Percentiles rank a stretch among this genome's conserved stretches.
Conservation (phyloP, 2,329 filamentous ascomycete genomes). For the Aaosphaeria arxii region DNA sequence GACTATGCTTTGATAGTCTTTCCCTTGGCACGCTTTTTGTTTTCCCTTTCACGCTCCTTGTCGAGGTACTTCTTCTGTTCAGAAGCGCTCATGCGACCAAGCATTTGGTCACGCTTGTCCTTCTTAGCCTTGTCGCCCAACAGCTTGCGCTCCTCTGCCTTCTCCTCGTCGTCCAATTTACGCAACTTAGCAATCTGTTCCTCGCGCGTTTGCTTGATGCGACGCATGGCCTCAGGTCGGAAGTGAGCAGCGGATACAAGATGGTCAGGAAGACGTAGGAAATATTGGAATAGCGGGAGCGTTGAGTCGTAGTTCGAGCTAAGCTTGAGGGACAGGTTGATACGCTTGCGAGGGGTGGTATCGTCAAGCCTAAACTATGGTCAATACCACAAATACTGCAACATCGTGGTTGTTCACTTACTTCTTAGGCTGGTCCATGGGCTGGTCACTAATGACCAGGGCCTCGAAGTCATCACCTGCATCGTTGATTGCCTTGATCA, state of each 20-base stretch:
- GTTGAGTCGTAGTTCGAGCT: conserved; percentile 58
- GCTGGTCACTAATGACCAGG: conserved; percentile 85
- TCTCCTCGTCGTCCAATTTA: conserved; percentile 71
- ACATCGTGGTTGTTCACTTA: conserved; percentile 45
- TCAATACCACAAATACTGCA: too few relatives aligned
- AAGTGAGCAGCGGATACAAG: conserved; percentile 78
- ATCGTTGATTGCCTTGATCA: conserved; percentile 73
- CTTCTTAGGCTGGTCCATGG: conserved; percentile 80
- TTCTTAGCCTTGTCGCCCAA: conserved; percentile 65
- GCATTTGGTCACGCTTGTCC: conserved; percentile 70
- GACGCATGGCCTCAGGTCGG: conserved; percentile 81
- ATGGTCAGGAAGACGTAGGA: conserved; percentile 79
- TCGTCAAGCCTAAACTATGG: conserved; percentile 67
- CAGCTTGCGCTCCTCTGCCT: conserved; percentile 58
- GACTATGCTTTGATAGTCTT: conserved; percentile 50
- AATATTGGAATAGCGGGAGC: conserved; percentile 75
- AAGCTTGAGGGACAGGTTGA: conserved; percentile 72
- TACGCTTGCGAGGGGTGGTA: conserved; percentile 77
- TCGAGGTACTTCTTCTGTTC: conserved; percentile 61
- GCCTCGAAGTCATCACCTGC: conserved; percentile 78
- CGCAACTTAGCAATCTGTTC: conserved; percentile 76
- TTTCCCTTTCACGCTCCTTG: conserved; percentile 81
- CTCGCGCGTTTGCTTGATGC: conserved; percentile 77
- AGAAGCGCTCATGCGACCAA: conserved; percentile 65
- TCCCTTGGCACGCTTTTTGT: conserved; percentile 67